phyloP scores from a whole-genome alignment of 176 grass and related monocot genomes.

The Thinopyrum elongatum region DNA sequence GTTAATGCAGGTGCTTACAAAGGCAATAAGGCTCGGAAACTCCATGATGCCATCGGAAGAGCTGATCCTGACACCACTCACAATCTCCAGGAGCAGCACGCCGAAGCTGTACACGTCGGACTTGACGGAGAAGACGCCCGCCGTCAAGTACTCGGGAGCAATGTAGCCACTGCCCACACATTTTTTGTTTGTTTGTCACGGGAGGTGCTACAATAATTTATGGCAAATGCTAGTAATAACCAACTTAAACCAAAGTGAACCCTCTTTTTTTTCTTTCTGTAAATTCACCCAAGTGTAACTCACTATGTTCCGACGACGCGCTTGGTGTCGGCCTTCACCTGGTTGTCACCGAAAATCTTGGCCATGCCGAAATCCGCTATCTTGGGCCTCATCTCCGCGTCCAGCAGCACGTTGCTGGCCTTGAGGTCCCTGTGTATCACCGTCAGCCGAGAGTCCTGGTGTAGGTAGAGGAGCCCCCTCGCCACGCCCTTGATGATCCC shows the following conservation, averaged over 20 bases:
- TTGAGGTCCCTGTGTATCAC: constrained; percentile 73
- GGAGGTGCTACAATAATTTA: too few species aligned
- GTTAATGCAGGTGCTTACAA: too few species aligned
- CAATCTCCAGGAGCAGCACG: constrained; percentile 51
- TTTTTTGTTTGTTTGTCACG: too few species aligned
- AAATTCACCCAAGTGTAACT: background rate
- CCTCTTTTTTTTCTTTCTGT: too few species aligned
- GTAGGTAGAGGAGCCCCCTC: constrained; percentile 64
- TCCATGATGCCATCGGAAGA: too few species aligned
- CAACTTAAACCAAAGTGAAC: too few species aligned
- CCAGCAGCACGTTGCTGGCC: constrained; percentile 77
- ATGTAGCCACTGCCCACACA: too few species aligned
- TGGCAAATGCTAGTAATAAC: too few species aligned
- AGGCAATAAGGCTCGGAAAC: too few species aligned
- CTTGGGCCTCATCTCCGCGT: constrained; percentile 58
- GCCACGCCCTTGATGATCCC: constrained; percentile 55
- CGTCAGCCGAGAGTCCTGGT: constrained; percentile 57
- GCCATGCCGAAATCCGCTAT: constrained; percentile 73
- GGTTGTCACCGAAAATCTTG: constrained; percentile 60
- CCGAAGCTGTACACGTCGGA: constrained; percentile 75
- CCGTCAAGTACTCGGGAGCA: too few species aligned
- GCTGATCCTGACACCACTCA: too few species aligned
- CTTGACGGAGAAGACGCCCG: too few species aligned
- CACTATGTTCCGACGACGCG: constrained; percentile 63
- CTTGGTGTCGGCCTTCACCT: constrained; percentile 49